Percentiles rank a stretch among this genome's conserved stretches.
These are phyloP conservation scores for Arthrobotrys musiformis DNA, from an alignment of 2,329 filamentous ascomycete species.

Conservation along the genomic window DNA sequence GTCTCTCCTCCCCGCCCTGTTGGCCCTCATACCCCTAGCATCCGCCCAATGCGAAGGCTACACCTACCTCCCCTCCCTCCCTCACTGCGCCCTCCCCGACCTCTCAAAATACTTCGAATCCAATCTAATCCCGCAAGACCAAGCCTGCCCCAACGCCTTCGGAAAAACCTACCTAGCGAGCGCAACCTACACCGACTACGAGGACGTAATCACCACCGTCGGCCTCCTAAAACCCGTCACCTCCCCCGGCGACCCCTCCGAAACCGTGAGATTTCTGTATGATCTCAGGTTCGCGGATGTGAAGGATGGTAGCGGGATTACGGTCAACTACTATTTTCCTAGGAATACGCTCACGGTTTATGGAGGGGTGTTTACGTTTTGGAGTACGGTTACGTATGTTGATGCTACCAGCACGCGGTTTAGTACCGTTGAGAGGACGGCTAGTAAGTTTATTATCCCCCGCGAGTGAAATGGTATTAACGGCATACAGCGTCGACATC, in stretches of 20 bases:
- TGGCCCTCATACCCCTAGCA: background rate
- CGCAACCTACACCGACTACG: slow-evolving; percentile 2
- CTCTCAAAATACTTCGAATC: slow-evolving; percentile 8
- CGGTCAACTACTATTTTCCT: slow-evolving; percentile 5
- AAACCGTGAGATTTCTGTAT: slow-evolving; percentile 19
- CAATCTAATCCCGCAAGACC: background rate
- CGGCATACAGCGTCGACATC: background rate
- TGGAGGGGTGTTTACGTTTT: background rate
- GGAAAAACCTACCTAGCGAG: background rate
- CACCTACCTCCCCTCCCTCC: background rate
- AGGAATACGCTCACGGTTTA: background rate
- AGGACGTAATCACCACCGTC: background rate
- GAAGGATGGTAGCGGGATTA: background rate
- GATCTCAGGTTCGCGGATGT: background rate
- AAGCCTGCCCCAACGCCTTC: background rate
- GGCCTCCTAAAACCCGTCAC: background rate
- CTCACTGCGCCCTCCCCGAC: background rate
- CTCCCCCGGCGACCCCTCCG: background rate
- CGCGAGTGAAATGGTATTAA: no score
- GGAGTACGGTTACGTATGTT: slow-evolving; percentile 1
- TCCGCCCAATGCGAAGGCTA: slow-evolving; percentile 9
- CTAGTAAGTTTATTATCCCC: background rate
- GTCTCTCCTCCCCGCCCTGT: background rate
- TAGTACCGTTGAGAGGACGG: background rate
- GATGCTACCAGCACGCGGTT: background rate